A percentile compares a stretch with the other conserved stretches of the same genome.
These are phyloP conservation scores for Pseudodiploospora longispora DNA, from an alignment of 2,329 filamentous ascomycete species.

Conservation along the genomic window DNA sequence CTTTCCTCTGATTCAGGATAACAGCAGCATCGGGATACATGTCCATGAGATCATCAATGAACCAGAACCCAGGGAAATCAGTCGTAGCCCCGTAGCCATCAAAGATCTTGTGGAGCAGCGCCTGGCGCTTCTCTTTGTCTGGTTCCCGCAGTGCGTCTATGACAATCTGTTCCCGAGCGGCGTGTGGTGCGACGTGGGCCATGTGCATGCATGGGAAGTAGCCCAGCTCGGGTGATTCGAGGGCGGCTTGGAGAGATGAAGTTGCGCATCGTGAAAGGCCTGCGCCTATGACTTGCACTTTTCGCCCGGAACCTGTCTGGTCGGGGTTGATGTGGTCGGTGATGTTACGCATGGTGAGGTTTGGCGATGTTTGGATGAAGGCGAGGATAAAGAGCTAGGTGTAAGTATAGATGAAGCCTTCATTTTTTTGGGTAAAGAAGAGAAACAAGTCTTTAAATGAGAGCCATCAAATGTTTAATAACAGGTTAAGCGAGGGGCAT, in stretches of 20 bases:
- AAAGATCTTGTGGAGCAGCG: slow-evolving; percentile 22
- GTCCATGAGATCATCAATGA: slow-evolving; percentile 29
- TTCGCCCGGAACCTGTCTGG: slow-evolving; percentile 9
- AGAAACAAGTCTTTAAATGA: too few species aligned
- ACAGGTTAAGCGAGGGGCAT: too few species aligned
- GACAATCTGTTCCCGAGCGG: slow-evolving; percentile 16
- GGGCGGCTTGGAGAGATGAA: slow-evolving; percentile 25
- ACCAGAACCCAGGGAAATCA: slow-evolving; percentile 24
- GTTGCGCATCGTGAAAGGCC: slow-evolving; percentile 28
- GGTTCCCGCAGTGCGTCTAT: slow-evolving; percentile 19
- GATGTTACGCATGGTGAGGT: slow-evolving; percentile 13
- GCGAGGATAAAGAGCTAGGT: not conserved
- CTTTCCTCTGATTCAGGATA: slow-evolving; percentile 23
- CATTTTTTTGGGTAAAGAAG: too few species aligned
- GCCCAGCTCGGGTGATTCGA: slow-evolving; percentile 20
- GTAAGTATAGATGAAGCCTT: too few species aligned
- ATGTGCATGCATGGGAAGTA: slow-evolving; percentile 26
- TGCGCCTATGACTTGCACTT: slow-evolving; percentile 19
- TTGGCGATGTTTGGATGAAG: not conserved
- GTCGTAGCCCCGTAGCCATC: slow-evolving; percentile 20
- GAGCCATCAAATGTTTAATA: too few species aligned
- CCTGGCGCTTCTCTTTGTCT: slow-evolving; percentile 17
- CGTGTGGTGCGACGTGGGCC: slow-evolving; percentile 18
- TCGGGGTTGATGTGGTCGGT: slow-evolving; percentile 10
- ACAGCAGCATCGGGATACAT: slow-evolving; percentile 27